A percentile compares a stretch with the other conserved stretches of the same genome.
Evolutionary conservation across 441 rosid genomes (phyloP).

Genomic region (Viola pubescens): DNA sequence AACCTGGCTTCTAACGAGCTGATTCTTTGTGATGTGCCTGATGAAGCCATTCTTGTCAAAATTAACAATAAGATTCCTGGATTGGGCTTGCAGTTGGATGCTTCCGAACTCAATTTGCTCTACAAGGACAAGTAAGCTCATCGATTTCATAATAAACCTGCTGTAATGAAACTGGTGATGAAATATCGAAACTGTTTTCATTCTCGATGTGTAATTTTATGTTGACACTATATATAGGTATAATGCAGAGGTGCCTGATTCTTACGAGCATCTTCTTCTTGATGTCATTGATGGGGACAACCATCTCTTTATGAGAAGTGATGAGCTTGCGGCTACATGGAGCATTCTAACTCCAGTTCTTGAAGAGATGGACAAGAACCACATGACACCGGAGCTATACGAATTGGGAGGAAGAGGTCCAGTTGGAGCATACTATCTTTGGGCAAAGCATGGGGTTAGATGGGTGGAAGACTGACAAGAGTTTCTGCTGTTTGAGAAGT

Average conservation of each 20-base stretch:
- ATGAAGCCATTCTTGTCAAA: constrained; percentile 67
- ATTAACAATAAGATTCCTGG: constrained; percentile 77
- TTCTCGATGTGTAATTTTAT: neutral
- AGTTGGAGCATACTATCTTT: constrained; percentile 59
- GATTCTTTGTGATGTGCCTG: constrained; percentile 56
- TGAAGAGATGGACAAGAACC: constrained; percentile 51
- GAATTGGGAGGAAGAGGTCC: constrained; percentile 81
- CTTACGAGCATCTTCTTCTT: constrained; percentile 68
- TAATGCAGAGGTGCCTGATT: constrained; percentile 62
- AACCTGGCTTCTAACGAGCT: constrained; percentile 58
- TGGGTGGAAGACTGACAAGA: constrained; percentile 49
- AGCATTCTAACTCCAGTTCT: constrained; percentile 44
- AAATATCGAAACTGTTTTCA: neutral
- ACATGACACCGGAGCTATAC: constrained; percentile 49
- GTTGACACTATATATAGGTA: constrained; percentile 29
- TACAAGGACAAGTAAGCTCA: constrained; percentile 55
- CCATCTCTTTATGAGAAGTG: constrained; percentile 75
- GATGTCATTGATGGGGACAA: constrained; percentile 78
- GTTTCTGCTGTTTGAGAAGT: neutral
- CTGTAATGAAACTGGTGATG: neutral
- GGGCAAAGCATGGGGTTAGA: constrained; percentile 56
- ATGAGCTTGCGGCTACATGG: constrained; percentile 79
- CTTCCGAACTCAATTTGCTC: constrained; percentile 68
- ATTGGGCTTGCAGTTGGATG: constrained; percentile 65
- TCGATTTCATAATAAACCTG: neutral